A percentile compares a stretch with the other conserved stretches of the same genome.
Evolutionary conservation across 768 basidiomycete genomes (phyloP).

Genomic region (Boletus edulis): DNA sequence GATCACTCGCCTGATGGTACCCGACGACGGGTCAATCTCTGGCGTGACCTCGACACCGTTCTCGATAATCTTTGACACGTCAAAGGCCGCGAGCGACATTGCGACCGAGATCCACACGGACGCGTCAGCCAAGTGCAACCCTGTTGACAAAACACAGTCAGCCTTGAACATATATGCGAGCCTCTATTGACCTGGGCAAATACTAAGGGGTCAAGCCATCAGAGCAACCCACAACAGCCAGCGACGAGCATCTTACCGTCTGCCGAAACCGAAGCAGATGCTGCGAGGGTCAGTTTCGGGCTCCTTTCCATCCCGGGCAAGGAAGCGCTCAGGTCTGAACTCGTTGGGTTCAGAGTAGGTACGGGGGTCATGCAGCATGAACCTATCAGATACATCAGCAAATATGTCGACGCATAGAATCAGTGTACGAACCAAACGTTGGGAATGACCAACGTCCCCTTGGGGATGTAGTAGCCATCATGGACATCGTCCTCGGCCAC

Average conservation of each 20-base stretch:
- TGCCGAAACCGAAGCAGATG: slow-evolving; percentile 68
- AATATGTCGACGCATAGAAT: slow-evolving; percentile 2
- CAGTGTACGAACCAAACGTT: slow-evolving; percentile 17
- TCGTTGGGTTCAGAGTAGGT: slow-evolving; percentile 51
- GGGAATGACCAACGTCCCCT: slow-evolving; percentile 32
- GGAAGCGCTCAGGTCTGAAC: slow-evolving; percentile 63
- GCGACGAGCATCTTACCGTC: slow-evolving; percentile 39
- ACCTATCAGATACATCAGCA: slow-evolving; percentile 14
- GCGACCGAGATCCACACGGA: slow-evolving; percentile 45
- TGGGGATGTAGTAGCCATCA: slow-evolving; percentile 60
- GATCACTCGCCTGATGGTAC: slow-evolving; percentile 58
- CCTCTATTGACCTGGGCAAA: slow-evolving; percentile 27
- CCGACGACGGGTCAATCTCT: slow-evolving; percentile 54
- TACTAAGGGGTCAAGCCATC: slow-evolving; percentile 3
- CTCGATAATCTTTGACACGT: slow-evolving; percentile 44
- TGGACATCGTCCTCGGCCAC: slow-evolving; percentile 60
- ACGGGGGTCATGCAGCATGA: slow-evolving; percentile 31
- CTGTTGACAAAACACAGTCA: slow-evolving; percentile 27
- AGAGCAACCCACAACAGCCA: neutral
- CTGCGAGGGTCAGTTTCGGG: slow-evolving; percentile 57
- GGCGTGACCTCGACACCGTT: slow-evolving; percentile 51
- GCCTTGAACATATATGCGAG: neutral
- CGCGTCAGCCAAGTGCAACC: slow-evolving; percentile 50
- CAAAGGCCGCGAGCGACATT: slow-evolving; percentile 46
- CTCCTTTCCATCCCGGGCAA: slow-evolving; percentile 33